phyloP scores from a whole-genome alignment of 345 rosid genomes.

The Orychophragmus violaceus region DNA sequence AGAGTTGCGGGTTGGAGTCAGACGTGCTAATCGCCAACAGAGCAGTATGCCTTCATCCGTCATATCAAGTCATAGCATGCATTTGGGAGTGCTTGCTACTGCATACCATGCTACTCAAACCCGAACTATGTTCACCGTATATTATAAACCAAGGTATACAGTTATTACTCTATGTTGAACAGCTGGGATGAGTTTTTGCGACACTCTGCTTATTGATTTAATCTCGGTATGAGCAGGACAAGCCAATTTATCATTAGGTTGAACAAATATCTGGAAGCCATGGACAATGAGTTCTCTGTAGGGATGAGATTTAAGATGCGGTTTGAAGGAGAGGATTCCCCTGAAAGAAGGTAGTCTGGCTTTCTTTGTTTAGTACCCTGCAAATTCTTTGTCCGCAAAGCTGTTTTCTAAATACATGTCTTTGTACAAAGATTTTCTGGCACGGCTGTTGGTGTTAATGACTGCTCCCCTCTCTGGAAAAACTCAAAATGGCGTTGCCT shows the following conservation, averaged over 20 bases:
- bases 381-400: constrained; percentile 1
- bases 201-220: constrained; percentile 7
- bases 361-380: neutral
- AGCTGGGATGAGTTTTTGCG: neutral
- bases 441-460: constrained; percentile 76
- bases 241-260: constrained; percentile 81
- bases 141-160: constrained; percentile 81
- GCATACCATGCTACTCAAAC: constrained; percentile 78
- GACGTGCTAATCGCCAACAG: constrained; percentile 64
- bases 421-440: constrained; percentile 65
- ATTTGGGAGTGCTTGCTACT: constrained; percentile 90
- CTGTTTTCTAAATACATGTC: neutral
- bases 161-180: neutral
- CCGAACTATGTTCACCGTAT: constrained; percentile 66
- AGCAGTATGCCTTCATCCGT: constrained; percentile 78
- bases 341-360: constrained; percentile 65
- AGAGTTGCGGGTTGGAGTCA: constrained; percentile 74
- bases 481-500: constrained; percentile 83
- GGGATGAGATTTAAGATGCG: constrained; percentile 91
- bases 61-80: constrained; percentile 94
- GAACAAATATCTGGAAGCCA: constrained; percentile 71
- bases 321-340: constrained; percentile 92
- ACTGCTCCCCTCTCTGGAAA: constrained; percentile 69
- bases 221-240: constrained; percentile 47
- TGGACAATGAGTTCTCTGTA: constrained; percentile 50